Conservation (phyloP, 129 eudicot species). For the Heracleum sosnowskyi region DNA sequence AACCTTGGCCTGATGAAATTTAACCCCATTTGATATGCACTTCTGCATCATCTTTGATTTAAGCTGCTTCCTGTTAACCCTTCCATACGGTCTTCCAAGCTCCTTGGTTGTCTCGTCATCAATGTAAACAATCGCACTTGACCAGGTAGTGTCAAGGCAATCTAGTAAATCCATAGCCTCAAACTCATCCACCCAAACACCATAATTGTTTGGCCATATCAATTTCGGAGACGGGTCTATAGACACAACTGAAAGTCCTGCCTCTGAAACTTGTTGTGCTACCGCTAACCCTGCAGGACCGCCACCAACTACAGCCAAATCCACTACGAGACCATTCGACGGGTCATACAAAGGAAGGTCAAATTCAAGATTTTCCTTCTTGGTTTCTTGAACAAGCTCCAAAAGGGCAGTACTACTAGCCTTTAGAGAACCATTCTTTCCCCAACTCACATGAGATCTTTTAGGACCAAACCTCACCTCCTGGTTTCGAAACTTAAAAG, state of each 20-base stretch:
- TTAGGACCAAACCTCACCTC: conserved; percentile 34
- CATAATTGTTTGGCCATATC: conserved; percentile 98
- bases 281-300: conserved; percentile 98
- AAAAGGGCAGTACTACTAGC: conserved; percentile 65
- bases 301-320: conserved; percentile 95
- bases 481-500: conserved; percentile 38
- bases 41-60: conserved; percentile 93
- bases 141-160: conserved; percentile 94
- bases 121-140: conserved; percentile 77
- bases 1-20: conserved; percentile 91
- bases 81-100: conserved; percentile 85
- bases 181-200: conserved; percentile 99
- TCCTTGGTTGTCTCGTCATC: conserved; percentile 55
- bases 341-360: conserved; percentile 93
- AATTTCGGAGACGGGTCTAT: conserved; percentile 88
- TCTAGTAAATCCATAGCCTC: conserved; percentile 97
- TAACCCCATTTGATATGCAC: conserved; percentile 87
- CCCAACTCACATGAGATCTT: conserved; percentile 40
- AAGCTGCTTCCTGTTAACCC: conserved; percentile 85
- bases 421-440: conserved; percentile 38
- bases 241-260: conserved; percentile 87
- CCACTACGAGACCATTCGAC: conserved; percentile 61
- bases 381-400: conserved; percentile 92
- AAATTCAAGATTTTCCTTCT: conserved; percentile 90
- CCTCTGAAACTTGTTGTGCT: conserved; percentile 91